Conservation (phyloP, 78 protist genomes). For the Polysphondylium violaceum region DNA sequence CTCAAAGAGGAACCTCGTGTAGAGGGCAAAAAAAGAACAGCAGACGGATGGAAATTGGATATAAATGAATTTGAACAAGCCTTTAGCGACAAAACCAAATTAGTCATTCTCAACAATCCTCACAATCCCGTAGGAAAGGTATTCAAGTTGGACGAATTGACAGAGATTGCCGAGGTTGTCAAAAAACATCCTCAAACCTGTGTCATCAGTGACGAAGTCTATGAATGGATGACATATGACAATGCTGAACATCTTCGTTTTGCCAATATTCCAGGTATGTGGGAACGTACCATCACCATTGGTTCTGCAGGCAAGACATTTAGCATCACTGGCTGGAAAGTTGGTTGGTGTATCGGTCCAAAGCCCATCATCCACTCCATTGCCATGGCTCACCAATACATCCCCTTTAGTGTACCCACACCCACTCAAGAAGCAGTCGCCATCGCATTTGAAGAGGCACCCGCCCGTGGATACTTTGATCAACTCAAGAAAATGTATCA, state of each 20-base stretch:
- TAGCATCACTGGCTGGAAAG: slow-evolving; percentile 89
- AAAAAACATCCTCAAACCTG: slow-evolving; percentile 54
- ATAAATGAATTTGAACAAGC: slow-evolving; percentile 69
- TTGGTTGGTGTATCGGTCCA: slow-evolving; percentile 90
- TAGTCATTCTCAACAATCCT: slow-evolving; percentile 86
- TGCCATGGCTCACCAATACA: slow-evolving; percentile 54
- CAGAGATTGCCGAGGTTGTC: slow-evolving; percentile 57
- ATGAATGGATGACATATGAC: slow-evolving; percentile 81
- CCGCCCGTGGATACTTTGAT: background rate
- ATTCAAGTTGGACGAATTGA: slow-evolving; percentile 42
- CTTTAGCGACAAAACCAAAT: slow-evolving; percentile 62
- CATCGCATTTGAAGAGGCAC: slow-evolving; percentile 61
- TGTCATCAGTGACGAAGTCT: slow-evolving; percentile 89
- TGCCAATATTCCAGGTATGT: slow-evolving; percentile 75
- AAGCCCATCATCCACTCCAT: slow-evolving; percentile 14
- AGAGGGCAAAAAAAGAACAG: slow-evolving; percentile 24
- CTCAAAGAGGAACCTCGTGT: slow-evolving; percentile 15
- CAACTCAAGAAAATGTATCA: slow-evolving; percentile 32
- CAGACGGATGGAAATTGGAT: slow-evolving; percentile 73
- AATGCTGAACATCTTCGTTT: slow-evolving; percentile 46
- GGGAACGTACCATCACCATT: slow-evolving; percentile 86
- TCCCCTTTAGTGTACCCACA: slow-evolving; percentile 77
- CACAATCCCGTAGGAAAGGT: slow-evolving; percentile 92
- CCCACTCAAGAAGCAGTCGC: slow-evolving; percentile 90
- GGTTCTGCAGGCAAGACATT: slow-evolving; percentile 90